These are phyloP conservation scores for Pugionium dolabratum DNA, from an alignment of 345 rosid species.

Conservation along the genomic window DNA sequence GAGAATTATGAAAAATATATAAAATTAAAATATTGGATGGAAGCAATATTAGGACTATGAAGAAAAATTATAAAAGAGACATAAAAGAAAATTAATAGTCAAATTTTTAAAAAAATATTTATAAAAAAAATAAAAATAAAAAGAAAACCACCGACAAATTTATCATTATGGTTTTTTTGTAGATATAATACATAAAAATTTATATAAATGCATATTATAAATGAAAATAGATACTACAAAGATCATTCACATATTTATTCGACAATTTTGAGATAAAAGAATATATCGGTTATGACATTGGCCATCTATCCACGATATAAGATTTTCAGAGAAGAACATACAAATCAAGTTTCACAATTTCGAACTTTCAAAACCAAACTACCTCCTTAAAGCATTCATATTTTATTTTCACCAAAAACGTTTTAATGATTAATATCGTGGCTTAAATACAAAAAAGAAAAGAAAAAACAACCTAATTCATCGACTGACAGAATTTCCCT, in stretches of 20 bases:
- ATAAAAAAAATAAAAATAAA: background rate
- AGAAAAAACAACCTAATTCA: background rate
- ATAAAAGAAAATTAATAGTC: too few relatives aligned
- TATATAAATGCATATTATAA: background rate
- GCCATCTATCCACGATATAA: background rate
- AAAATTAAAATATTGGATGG: too few relatives aligned
- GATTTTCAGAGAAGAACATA: background rate
- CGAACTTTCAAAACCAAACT: background rate
- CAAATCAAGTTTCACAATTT: background rate
- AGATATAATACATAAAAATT: constrained; percentile 6
- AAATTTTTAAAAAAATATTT: too few relatives aligned
- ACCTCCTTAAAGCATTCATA: background rate
- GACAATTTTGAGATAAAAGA: background rate
- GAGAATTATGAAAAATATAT: too few relatives aligned
- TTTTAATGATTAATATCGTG: background rate
- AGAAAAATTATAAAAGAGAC: too few relatives aligned
- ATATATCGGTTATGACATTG: background rate
- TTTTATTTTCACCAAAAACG: too few relatives aligned
- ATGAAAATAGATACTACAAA: background rate
- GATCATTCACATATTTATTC: background rate
- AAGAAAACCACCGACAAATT: constrained; percentile 13
- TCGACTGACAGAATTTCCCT: background rate
- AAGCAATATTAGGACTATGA: too few relatives aligned
- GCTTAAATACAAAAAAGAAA: background rate
- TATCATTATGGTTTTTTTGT: constrained; percentile 9